Evolutionary conservation across 2,329 filamentous ascomycete genomes (phyloP), one percentile per base, ranked within the genome.

Genomic region (Volutella citrinella): DNA sequence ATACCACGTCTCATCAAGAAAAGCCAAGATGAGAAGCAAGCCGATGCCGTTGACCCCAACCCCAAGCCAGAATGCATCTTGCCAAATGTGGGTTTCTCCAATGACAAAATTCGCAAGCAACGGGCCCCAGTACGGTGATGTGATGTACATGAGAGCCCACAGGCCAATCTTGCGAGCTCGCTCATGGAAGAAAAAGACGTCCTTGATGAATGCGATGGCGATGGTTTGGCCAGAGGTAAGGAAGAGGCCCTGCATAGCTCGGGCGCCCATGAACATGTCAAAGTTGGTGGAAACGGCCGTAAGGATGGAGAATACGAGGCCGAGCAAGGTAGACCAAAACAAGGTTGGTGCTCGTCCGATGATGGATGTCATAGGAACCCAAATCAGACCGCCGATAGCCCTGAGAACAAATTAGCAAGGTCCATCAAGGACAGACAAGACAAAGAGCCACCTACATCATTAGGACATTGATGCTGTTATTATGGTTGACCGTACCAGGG

Each of bases 121-220:
- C 1, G 69, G 69, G 2, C 68, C 68, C 38, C 65, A 51, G 45
- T 68, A 75, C 32, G 61, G 71, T 12, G 56, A 60, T 10, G 64
- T 52, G 32, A 67, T 54, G 46, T 66, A 61, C 37, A 64, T 58
- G 4, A 59, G 53, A 12, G 65, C 66, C 68, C 68, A 72, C 22
- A 72, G 56, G 30, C 68, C 68, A 40, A 72, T 71, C 49, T 72
- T 72, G 15, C 68, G 55, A 1, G 69, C 68, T 21, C 71, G 61
- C 41, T 78, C 68, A 45, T 80, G 76, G 54, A 78, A 76, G 59
- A 76, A 79, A 60, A 76, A 80, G 37, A 77, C 64, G 51, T 80
- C 76, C 34, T 76, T 70, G 49, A 76, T 69, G 48, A 70, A 70
- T 45, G 72, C 69, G 32, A 78, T 58, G 9, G 69, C 70, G 12